Base-by-base conservation (phyloP, 495 filamentous ascomycete species). In the Aspergillus steynii region DNA sequence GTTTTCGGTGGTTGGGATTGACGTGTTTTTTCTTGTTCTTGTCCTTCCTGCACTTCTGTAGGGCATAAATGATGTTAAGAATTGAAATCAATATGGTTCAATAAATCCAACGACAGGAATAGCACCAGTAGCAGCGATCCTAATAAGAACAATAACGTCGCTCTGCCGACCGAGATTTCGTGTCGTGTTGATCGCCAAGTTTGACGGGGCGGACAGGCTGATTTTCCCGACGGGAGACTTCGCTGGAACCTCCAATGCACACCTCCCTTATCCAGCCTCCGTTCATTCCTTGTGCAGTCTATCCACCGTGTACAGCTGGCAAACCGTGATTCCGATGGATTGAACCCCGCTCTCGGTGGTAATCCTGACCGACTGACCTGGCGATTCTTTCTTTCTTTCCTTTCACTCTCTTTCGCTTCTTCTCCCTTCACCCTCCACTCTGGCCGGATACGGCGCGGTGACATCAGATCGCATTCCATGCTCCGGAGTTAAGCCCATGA, bases 151-250 rank as follows among this genome's bases (percentile, higher is more conserved):
- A 53, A 31, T 14, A 53, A 29, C 51, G 28, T 32, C 15, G 29
- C 27, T 34, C 26, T 27, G 9, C 20, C 15, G n/a, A 29, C 26
- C 12, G 37, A 42, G 37, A 42, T 42, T 57, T 20, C 26, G 15
- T 27, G 34, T 26, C 28, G 31, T 29, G 57, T 58, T 55, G 57
- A 63, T 66, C 64, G 64, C 60, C 64, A 62, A 62, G 64, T 66
- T 37, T 54, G 46, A 53, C 45, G 50, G 55, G 53, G 59, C 53
- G 46, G 53, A 62, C 56, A 56, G 60, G 53, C 48, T 60, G 64
- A 60, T 62, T 62, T 59, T 62, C 50, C 63, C 60, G 64, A 61
- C 48, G n/a, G 37, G 5, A 28, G n/a, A 25, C 55, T 61, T 34
- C 15, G 55, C 60, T 61, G 60, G 32, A 34, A 52, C 65, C 37